Percentiles rank a stretch among this genome's conserved stretches.
Evolutionary conservation across 495 filamentous ascomycete genomes (phyloP).

Genomic region (Rhizodiscina lignyota): DNA sequence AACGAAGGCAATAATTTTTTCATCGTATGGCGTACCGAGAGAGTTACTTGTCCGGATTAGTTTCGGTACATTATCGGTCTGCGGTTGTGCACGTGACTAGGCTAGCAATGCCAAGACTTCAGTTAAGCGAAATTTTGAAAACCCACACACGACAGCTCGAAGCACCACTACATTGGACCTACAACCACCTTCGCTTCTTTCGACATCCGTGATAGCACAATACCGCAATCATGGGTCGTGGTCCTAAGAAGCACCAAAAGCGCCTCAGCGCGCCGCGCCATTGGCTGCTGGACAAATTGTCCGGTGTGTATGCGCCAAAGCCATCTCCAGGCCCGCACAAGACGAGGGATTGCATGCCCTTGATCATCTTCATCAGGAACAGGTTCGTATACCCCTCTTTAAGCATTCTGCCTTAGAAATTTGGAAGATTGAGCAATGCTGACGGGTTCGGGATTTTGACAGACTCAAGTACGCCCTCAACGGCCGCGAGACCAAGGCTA

Average conservation of each 20-base stretch:
- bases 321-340: constrained; percentile 97
- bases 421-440: background rate
- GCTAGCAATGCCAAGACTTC: no score
- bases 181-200: no score
- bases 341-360: constrained; percentile 93
- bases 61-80: no score
- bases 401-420: constrained; percentile 3
- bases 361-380: constrained; percentile 98
- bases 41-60: no score
- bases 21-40: no score
- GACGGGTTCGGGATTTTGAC: constrained; percentile 1
- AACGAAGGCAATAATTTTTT: no score
- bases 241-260: constrained; percentile 99
- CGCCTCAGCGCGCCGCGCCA: constrained; percentile 94
- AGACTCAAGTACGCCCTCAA: constrained; percentile 99
- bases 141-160: no score
- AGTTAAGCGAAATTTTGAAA: no score
- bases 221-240: no score
- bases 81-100: no score
- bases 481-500: constrained; percentile 88
- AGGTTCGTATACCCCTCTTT: constrained; percentile 26
- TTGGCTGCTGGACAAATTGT: constrained; percentile 99
- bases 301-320: constrained; percentile 91
- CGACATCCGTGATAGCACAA: no score
- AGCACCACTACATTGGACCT: no score